Evolutionary conservation across 108 stramenopile genomes (phyloP).

Genomic region (Cyclotella distinguenda): DNA sequence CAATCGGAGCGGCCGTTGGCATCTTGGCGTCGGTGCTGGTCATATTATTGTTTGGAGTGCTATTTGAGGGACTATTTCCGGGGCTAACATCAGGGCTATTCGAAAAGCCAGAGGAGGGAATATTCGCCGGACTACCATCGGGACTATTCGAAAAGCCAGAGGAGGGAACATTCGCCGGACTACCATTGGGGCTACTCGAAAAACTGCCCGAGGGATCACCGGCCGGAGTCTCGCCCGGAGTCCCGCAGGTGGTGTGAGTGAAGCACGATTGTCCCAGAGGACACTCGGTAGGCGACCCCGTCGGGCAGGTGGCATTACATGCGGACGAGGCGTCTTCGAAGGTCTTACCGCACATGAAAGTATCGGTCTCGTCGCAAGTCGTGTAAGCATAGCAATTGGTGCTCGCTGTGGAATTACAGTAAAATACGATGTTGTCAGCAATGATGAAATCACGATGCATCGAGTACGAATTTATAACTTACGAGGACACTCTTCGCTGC

Average conservation of each 20-base stretch:
- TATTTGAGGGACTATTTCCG: background rate
- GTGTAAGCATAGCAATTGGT: constrained; percentile 51
- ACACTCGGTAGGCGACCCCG: constrained; percentile 66
- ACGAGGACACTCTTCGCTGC: constrained; percentile 40
- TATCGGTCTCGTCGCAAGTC: constrained; percentile 45
- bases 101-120: background rate
- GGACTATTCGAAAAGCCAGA: background rate
- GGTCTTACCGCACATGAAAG: constrained; percentile 65
- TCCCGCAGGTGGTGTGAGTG: constrained; percentile 84
- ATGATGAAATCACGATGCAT: background rate
- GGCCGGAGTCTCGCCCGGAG: background rate
- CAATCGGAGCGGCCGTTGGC: constrained; percentile 19
- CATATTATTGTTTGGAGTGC: constrained; percentile 2
- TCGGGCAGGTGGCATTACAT: constrained; percentile 72
- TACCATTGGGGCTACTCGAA: background rate
- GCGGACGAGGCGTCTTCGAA: constrained; percentile 75
- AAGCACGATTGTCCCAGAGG: constrained; percentile 69
- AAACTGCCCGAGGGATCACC: background rate
- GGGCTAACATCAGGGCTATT: constrained; percentile 9
- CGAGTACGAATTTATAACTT: constrained; percentile 1
- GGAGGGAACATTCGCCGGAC: background rate
- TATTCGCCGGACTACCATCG: background rate
- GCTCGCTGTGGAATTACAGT: background rate
- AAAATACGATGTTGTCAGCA: background rate
- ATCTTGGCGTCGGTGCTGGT: background rate